A percentile compares a stretch with the other conserved stretches of the same genome.
Conservation (phyloP, 2,329 filamentous ascomycete genomes). For the Colletotrichum sp. region DNA sequence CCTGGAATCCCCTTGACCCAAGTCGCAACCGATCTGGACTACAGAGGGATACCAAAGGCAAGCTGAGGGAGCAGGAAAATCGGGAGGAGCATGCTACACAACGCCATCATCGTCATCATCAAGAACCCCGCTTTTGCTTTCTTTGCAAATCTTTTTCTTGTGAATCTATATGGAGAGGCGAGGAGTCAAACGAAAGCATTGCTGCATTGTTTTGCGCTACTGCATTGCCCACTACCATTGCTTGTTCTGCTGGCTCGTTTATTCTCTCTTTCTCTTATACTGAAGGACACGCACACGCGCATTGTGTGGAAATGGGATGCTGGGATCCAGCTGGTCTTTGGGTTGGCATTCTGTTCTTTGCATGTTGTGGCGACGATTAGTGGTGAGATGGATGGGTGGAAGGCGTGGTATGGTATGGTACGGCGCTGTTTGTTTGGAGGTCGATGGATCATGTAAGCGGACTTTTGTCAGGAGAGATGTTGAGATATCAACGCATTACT, state of each 20-base stretch:
- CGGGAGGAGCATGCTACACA: background rate
- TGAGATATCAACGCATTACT: background rate
- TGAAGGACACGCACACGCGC: background rate
- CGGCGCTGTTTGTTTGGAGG: background rate
- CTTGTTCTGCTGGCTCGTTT: background rate
- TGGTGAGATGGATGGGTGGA: background rate
- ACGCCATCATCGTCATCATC: background rate
- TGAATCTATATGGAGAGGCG: background rate
- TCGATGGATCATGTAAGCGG: background rate
- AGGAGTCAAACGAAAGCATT: background rate
- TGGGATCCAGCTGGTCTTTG: constrained; percentile 13
- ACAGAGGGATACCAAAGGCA: background rate
- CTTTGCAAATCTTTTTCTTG: background rate
- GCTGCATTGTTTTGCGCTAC: background rate
- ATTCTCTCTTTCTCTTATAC: background rate
- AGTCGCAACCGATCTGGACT: background rate
- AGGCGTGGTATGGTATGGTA: background rate
- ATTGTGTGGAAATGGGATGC: background rate
- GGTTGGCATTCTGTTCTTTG: constrained; percentile 13
- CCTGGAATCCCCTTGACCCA: background rate
- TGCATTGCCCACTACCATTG: background rate
- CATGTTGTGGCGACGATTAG: background rate
- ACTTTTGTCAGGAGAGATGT: background rate
- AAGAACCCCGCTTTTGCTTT: background rate
- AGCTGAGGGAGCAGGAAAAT: background rate